Percentiles rank a stretch among this genome's conserved stretches.
Evolutionary conservation across 2,329 filamentous ascomycete genomes (phyloP).

Genomic region (Thelonectria blattea): DNA sequence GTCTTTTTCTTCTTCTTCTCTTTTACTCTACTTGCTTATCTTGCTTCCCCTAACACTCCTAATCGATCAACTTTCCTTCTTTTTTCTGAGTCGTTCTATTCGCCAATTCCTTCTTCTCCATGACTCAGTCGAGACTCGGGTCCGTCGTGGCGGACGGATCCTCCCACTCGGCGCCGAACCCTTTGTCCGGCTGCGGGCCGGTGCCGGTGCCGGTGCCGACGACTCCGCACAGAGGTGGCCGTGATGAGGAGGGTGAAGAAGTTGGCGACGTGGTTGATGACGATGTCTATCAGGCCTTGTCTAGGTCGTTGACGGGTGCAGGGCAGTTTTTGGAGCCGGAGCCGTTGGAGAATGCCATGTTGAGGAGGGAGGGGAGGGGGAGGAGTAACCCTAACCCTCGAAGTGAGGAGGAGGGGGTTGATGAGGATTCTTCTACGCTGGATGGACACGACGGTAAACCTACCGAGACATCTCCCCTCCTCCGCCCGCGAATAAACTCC

Average conservation of each 20-base stretch:
- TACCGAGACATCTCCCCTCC: slow-evolving; percentile 38
- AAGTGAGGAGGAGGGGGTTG: slow-evolving; percentile 21
- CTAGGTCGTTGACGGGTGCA: slow-evolving; percentile 47
- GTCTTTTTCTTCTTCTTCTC: neutral
- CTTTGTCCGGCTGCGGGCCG: slow-evolving; percentile 22
- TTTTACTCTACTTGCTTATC: neutral
- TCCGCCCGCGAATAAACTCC: slow-evolving; percentile 27
- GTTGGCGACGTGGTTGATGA: slow-evolving; percentile 26
- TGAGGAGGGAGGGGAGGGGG: slow-evolving; percentile 39
- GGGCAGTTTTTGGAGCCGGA: slow-evolving; percentile 51
- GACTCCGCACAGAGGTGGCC: slow-evolving; percentile 12
- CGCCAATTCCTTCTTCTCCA: neutral
- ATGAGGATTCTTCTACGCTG: slow-evolving; percentile 14
- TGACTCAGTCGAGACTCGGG: neutral
- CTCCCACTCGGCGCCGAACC: neutral
- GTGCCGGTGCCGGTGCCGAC: slow-evolving; percentile 32
- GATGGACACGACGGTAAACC: slow-evolving; percentile 11
- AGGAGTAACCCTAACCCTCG: slow-evolving; percentile 28
- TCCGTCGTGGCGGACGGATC: neutral
- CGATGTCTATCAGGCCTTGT: slow-evolving; percentile 40
- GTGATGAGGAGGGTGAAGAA: slow-evolving; percentile 21
- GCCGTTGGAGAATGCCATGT: slow-evolving; percentile 47
- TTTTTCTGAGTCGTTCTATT: neutral
- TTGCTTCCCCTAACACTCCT: neutral
- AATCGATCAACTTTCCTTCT: neutral